phyloP scores from a whole-genome alignment of 2,329 filamentous ascomycete genomes.

The Trichoderma endophyticum region DNA sequence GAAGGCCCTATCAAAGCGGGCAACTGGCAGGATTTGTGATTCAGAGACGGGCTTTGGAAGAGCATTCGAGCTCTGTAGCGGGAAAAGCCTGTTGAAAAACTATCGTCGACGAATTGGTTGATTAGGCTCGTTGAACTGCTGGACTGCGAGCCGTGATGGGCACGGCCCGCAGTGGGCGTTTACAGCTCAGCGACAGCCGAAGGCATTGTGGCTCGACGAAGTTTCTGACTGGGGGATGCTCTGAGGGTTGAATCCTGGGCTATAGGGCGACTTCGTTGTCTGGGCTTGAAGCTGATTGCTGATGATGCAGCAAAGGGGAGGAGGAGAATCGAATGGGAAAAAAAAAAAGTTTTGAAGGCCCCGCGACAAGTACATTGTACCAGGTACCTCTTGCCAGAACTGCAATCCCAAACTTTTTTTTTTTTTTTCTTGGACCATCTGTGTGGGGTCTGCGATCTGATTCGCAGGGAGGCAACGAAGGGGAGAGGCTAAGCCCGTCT shows the following conservation, averaged over 20 bases:
- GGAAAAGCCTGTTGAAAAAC: slow-evolving; percentile 58
- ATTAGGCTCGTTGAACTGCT: slow-evolving; percentile 75
- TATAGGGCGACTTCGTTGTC: slow-evolving; percentile 63
- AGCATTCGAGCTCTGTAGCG: slow-evolving; percentile 40
- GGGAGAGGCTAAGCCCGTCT: slow-evolving; percentile 14
- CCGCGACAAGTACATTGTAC: slow-evolving; percentile 17
- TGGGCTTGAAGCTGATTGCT: slow-evolving; percentile 38
- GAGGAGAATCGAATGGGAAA: background rate
- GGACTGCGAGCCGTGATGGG: slow-evolving; percentile 68
- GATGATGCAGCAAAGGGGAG: slow-evolving; percentile 27
- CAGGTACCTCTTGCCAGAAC: slow-evolving; percentile 19
- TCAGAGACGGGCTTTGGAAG: slow-evolving; percentile 40
- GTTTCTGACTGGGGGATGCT: slow-evolving; percentile 46
- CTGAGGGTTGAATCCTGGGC: slow-evolving; percentile 26
- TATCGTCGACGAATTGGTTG: slow-evolving; percentile 56
- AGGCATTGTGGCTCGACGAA: slow-evolving; percentile 69
- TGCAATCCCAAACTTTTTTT: slow-evolving; percentile 6
- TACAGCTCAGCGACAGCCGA: slow-evolving; percentile 87
- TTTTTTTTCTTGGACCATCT: slow-evolving; percentile 1
- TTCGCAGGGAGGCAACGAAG: slow-evolving; percentile 19
- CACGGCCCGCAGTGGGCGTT: slow-evolving; percentile 75
- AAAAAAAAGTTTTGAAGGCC: slow-evolving; percentile 15
- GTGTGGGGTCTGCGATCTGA: slow-evolving; percentile 25
- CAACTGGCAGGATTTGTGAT: slow-evolving; percentile 31
- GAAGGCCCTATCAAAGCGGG: slow-evolving; percentile 30